These are phyloP conservation scores for Pseudophaeomoniella oleicola DNA, from an alignment of 2,329 filamentous ascomycete species.

Conservation along the genomic window DNA sequence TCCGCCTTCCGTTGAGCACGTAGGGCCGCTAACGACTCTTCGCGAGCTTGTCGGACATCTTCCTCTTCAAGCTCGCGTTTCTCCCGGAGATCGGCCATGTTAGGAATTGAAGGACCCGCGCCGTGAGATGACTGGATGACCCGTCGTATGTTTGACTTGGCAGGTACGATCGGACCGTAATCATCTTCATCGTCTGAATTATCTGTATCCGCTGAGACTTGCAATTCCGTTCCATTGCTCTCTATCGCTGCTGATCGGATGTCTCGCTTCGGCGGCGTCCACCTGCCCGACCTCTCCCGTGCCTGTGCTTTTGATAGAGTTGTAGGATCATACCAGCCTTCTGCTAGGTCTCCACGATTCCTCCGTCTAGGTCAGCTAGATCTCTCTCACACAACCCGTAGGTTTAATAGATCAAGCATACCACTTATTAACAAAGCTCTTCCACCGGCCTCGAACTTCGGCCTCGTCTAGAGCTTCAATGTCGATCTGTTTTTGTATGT, in stretches of 20 bases:
- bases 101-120: slow-evolving; percentile 51
- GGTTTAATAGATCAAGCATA: slow-evolving; percentile 21
- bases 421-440: slow-evolving; percentile 85
- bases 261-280: slow-evolving; percentile 8
- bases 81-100: slow-evolving; percentile 56
- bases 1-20: slow-evolving; percentile 50
- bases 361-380: slow-evolving; percentile 37
- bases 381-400: background rate
- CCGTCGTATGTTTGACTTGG: too few relatives aligned
- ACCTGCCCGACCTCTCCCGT: slow-evolving; percentile 1
- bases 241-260: too few relatives aligned
- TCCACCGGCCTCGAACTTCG: slow-evolving; percentile 78
- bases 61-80: slow-evolving; percentile 24
- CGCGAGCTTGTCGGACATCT: slow-evolving; percentile 35
- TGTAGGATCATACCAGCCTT: slow-evolving; percentile 84
- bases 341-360: slow-evolving; percentile 73
- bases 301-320: slow-evolving; percentile 31
- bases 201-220: too few relatives aligned
- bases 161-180: slow-evolving; percentile 42
- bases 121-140: too few relatives aligned
- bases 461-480: slow-evolving; percentile 55
- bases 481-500: slow-evolving; percentile 67
- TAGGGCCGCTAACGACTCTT: slow-evolving; percentile 33
- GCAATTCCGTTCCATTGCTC: too few relatives aligned
- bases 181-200: too few relatives aligned